Conservation (phyloP, 2,329 filamentous ascomycete genomes). For the Achaetomium macrosporum region DNA sequence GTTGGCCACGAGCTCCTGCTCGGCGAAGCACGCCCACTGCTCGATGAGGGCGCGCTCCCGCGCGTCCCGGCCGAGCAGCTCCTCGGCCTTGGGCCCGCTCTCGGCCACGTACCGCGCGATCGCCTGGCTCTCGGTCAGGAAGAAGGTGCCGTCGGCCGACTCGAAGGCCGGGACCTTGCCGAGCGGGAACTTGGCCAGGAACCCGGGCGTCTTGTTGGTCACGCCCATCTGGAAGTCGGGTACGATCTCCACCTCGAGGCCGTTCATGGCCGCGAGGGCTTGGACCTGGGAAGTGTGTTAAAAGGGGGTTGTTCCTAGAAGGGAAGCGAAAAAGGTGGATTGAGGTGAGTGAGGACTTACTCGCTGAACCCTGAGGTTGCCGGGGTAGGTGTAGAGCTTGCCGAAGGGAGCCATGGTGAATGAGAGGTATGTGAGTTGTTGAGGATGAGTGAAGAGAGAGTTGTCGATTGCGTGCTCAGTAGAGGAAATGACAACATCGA, state of each 20-base stretch:
- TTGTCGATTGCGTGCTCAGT: slow-evolving; percentile 12
- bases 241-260: slow-evolving; percentile 30
- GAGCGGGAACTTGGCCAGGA: slow-evolving; percentile 44
- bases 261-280: slow-evolving; percentile 35
- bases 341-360: slow-evolving; percentile 25
- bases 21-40: slow-evolving; percentile 41
- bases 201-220: slow-evolving; percentile 41
- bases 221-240: slow-evolving; percentile 37
- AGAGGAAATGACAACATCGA: slow-evolving; percentile 8
- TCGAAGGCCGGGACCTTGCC: slow-evolving; percentile 48
- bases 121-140: slow-evolving; percentile 40
- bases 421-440: not conserved
- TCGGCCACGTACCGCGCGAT: slow-evolving; percentile 44
- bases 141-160: slow-evolving; percentile 39
- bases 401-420: slow-evolving; percentile 36
- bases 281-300: slow-evolving; percentile 26
- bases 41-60: slow-evolving; percentile 38
- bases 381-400: slow-evolving; percentile 34
- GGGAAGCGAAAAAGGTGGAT: not conserved
- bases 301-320: not conserved
- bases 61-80: slow-evolving; percentile 39
- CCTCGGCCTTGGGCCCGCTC: slow-evolving; percentile 37
- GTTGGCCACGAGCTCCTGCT: slow-evolving; percentile 31
- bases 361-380: slow-evolving; percentile 33
- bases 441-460: not conserved